phyloP scores from a whole-genome alignment of 768 basidiomycete genomes.

The Ephemerocybe angulata region DNA sequence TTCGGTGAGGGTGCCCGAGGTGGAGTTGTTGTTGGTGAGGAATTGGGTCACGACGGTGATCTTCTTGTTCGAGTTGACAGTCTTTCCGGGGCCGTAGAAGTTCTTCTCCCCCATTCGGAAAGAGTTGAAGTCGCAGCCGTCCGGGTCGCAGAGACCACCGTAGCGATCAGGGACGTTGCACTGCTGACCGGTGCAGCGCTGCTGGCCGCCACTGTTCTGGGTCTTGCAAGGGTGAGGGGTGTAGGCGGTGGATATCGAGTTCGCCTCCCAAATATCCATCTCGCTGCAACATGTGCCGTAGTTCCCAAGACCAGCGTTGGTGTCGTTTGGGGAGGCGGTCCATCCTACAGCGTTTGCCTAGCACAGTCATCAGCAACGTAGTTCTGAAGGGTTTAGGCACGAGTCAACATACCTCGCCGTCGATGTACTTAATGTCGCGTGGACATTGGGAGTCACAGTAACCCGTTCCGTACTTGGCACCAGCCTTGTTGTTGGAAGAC shows the following conservation, averaged over 20 bases:
- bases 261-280: conserved; percentile 63
- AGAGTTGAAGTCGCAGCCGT: conserved; percentile 63
- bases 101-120: conserved; percentile 47
- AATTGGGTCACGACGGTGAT: conserved; percentile 23
- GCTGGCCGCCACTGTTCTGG: conserved; percentile 25
- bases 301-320: conserved; percentile 22
- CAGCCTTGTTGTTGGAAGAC: conserved; percentile 52
- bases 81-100: conserved; percentile 47
- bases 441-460: conserved; percentile 68
- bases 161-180: conserved; percentile 38
- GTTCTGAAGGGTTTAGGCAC: neutral
- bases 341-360: conserved; percentile 45
- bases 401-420: conserved; percentile 41
- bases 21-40: conserved; percentile 18
- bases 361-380: neutral
- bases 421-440: conserved; percentile 58
- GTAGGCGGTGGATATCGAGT: conserved; percentile 45
- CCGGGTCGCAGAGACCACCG: conserved; percentile 48
- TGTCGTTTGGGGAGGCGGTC: conserved; percentile 17
- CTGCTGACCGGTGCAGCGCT: conserved; percentile 38
- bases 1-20: conserved; percentile 18
- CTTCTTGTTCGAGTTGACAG: conserved; percentile 28
- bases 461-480: conserved; percentile 55
- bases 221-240: conserved; percentile 51
- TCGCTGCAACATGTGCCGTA: conserved; percentile 27